Base-by-base conservation (phyloP, 1,139 yeast genomes). In the Hanseniaspora gamundiae region DNA sequence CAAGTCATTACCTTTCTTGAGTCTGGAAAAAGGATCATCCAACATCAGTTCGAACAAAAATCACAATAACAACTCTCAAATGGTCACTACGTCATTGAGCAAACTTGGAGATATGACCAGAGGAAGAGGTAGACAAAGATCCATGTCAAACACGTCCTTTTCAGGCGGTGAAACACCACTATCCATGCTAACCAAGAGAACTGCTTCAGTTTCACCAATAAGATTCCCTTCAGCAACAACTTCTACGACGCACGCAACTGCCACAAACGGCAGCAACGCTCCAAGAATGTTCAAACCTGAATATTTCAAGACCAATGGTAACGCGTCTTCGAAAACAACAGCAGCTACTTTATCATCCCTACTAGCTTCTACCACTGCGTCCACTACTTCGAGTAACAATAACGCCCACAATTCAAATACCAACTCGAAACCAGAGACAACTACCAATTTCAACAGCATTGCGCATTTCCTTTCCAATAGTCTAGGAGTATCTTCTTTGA, bases 111-210 rank as follows among this genome's bases (percentile, higher is more conserved):
- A 41, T 26, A 35, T 42, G 22, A 39, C 43, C 13, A 36, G 46
- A 31, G 43, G 43, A 14, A 36, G 46, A 27, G 46, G 46, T 2
- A 29, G 46, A 33, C 42, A 42, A 9, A 41, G 46, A 39, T 44
- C 46, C 1, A 35, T 44, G 8, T 44, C 46, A 4, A 42, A 44
- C 14, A n/a, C 38, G 8, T 41, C 40, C 9, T 33, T 41, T 24
- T 7, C 33, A 2, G 28, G 35, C 2, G 28, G 35, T 7, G 39
- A 36, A 21, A 36, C 39, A 11, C 39, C 39, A 10, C 20, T 36
- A 24, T 36, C 39, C 7, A 8, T 36, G 17, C 13, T 36, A n/a
- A 24, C 39, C 11, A 36, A 24, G 22, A 33, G 36, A 33, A 33
- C 36, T n/a, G 20, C 19, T 24, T 36, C 39, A 10, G 29, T 24